phyloP scores from a whole-genome alignment of 129 eudicot species.

The Centaurea solstitialis region DNA sequence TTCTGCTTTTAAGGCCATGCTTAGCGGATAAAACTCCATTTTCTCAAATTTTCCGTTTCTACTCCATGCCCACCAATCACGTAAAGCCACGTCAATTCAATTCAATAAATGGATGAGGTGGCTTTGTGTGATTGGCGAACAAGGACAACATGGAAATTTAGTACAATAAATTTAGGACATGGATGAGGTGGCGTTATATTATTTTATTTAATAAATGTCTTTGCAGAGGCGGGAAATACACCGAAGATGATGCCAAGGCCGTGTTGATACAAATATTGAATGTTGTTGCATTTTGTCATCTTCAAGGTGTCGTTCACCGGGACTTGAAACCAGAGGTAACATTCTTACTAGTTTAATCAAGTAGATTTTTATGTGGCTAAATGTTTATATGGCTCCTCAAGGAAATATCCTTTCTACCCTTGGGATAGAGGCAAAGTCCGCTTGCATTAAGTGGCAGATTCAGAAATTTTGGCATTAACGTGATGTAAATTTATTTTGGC shows the following conservation, averaged over 20 bases:
- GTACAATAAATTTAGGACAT: no score
- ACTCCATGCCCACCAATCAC: no score
- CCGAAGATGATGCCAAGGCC: constrained; percentile 90
- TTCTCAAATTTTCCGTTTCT: not conserved
- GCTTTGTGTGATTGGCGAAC: no score
- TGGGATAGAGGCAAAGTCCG: not conserved
- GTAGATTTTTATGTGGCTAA: not conserved
- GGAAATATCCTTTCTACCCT: not conserved
- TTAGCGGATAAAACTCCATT: not conserved
- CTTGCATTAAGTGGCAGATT: not conserved
- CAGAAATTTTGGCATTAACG: not conserved
- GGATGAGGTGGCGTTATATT: no score
- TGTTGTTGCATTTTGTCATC: constrained; percentile 93
- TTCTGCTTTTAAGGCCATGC: not conserved
- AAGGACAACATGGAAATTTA: no score
- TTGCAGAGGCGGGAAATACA: constrained; percentile 87
- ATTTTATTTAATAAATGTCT: constrained; percentile 4
- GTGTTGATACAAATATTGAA: constrained; percentile 80
- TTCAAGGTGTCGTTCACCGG: constrained; percentile 98
- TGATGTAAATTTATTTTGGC: not conserved
- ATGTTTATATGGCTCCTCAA: not conserved
- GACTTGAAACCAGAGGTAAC: constrained; percentile 95
- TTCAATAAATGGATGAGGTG: no score
- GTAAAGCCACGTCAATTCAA: no score
- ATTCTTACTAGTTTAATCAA: not conserved